Evolutionary conservation across 768 basidiomycete species (phyloP).

Genomic region (Ramaria sp.): DNA sequence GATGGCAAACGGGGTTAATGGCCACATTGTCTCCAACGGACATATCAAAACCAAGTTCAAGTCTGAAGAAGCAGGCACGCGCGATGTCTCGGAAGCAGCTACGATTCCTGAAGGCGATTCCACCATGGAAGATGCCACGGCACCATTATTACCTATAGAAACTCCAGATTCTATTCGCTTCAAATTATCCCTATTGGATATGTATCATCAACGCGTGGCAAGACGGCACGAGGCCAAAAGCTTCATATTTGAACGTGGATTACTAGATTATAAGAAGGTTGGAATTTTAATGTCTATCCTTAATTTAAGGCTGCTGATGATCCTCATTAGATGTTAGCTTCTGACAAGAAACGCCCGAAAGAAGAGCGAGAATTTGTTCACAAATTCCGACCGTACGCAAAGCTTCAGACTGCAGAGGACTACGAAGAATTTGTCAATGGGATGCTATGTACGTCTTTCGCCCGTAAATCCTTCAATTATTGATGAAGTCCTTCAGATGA

Average conservation of each 20-base stretch:
- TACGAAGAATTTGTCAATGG: conserved; percentile 84
- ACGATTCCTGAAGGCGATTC: conserved; percentile 35
- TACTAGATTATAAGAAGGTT: conserved; percentile 93
- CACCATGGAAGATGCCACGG: conserved; percentile 45
- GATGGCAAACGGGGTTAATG: conserved; percentile 21
- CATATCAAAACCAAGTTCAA: conserved; percentile 14
- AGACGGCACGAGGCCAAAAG: conserved; percentile 78
- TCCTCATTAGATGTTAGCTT: conserved; percentile 64
- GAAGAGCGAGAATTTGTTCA: conserved; percentile 89
- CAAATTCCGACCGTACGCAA: conserved; percentile 82
- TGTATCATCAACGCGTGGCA: conserved; percentile 82
- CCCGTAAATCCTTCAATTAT: background rate
- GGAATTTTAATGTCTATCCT: conserved; percentile 14
- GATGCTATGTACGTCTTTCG: conserved; percentile 63
- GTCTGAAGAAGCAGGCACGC: conserved; percentile 11
- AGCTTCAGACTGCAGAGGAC: conserved; percentile 83
- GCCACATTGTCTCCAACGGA: conserved; percentile 27
- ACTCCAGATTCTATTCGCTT: conserved; percentile 74
- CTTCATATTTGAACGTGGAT: conserved; percentile 82
- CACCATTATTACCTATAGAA: conserved; percentile 65
- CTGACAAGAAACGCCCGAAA: conserved; percentile 80
- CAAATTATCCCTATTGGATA: conserved; percentile 82
- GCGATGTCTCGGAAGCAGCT: conserved; percentile 26
- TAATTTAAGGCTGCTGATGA: conserved; percentile 3
- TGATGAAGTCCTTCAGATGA: conserved; percentile 48